phyloP scores from a whole-genome alignment of 495 filamentous ascomycete genomes.

The Lasiosphaeris hirsuta region DNA sequence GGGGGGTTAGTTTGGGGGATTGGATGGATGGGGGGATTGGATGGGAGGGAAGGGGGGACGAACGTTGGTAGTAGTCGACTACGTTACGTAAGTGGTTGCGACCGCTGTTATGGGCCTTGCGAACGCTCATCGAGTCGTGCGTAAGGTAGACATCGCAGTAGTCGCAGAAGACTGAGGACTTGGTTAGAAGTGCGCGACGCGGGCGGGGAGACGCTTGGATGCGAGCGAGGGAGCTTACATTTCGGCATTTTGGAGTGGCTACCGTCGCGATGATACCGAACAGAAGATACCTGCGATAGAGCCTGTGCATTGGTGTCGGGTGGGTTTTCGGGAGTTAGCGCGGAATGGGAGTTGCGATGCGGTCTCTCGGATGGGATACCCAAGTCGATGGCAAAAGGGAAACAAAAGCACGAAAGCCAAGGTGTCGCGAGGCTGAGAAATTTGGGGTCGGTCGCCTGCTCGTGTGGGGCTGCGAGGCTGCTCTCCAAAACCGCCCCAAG shows the following conservation, averaged over 20 bases:
- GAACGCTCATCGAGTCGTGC: constrained; percentile 99
- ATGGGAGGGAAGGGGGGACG: constrained; percentile 18
- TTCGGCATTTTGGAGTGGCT: constrained; percentile 43
- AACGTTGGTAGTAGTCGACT: constrained; percentile 97
- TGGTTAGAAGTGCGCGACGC: constrained; percentile 14
- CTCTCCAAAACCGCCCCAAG: neutral
- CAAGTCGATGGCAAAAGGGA: constrained; percentile 1
- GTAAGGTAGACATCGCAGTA: constrained; percentile 99
- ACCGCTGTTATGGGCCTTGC: constrained; percentile 95
- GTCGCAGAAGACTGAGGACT: constrained; percentile 68
- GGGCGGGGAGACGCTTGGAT: constrained; percentile 1
- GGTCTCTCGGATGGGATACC: neutral
- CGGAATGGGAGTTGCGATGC: neutral
- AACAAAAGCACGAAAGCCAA: constrained; percentile 3
- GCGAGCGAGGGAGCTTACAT: constrained; percentile 22
- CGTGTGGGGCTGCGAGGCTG: constrained; percentile 18
- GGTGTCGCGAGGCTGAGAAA: constrained; percentile 29
- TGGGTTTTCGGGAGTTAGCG: neutral
- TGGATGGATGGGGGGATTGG: neutral
- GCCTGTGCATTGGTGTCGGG: neutral
- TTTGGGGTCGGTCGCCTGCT: constrained; percentile 2
- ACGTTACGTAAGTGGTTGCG: constrained; percentile 97
- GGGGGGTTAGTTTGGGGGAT: constrained; percentile 4
- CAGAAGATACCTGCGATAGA: neutral
- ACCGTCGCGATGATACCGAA: neutral